phyloP scores from a whole-genome alignment of 1,139 yeast species.

The Suhomyces anneliseae region DNA sequence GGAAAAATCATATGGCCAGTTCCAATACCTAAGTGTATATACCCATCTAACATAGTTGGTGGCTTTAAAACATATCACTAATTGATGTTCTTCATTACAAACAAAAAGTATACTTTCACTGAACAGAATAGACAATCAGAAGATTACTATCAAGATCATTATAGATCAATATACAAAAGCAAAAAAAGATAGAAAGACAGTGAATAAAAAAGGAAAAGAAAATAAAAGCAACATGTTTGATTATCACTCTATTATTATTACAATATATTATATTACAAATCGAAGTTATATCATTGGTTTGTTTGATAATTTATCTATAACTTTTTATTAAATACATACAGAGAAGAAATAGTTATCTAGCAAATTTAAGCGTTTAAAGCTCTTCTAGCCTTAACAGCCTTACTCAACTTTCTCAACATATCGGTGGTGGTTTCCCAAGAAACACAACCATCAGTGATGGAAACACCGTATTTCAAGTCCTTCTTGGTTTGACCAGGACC shows the following conservation, averaged over 20 bases:
- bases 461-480: conserved; percentile 88
- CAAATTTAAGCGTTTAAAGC: conserved; percentile 13
- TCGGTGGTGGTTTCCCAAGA: conserved; percentile 85
- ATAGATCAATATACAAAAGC: too few species aligned
- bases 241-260: not conserved
- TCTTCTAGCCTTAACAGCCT: conserved; percentile 83
- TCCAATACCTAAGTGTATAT: too few species aligned
- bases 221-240: not conserved
- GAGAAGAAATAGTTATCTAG: not conserved
- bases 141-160: too few species aligned
- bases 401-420: conserved; percentile 76
- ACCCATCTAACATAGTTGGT: too few species aligned
- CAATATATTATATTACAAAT: too few species aligned
- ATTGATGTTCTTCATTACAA: too few species aligned
- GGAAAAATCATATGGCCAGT: not conserved
- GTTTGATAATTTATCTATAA: not conserved
- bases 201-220: too few species aligned
- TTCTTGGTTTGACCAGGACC: conserved; percentile 52
- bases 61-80: too few species aligned
- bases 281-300: too few species aligned
- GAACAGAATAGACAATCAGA: too few species aligned
- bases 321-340: not conserved
- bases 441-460: conserved; percentile 96
- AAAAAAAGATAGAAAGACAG: too few species aligned
- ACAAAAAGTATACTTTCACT: too few species aligned